These are phyloP conservation scores for Skeletonema grethae DNA, from an alignment of 108 stramenopile species.

Conservation along the genomic window DNA sequence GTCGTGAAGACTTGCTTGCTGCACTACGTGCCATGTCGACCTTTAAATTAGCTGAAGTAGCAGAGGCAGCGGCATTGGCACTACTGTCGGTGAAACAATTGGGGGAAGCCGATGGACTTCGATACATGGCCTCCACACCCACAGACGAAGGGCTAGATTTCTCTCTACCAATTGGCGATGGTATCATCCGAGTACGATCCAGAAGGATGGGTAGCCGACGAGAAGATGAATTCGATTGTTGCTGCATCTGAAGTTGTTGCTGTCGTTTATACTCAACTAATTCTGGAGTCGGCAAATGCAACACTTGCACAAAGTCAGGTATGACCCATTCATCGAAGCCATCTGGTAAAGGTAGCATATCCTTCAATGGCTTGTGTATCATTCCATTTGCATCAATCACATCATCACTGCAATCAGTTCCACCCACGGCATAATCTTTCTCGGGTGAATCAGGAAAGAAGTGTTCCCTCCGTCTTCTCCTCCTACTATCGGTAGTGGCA, in stretches of 20 bases:
- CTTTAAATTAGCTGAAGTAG: background rate
- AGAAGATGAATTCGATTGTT: background rate
- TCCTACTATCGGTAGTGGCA: background rate
- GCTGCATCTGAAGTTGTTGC: slow-evolving; percentile 2
- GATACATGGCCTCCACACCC: slow-evolving; percentile 52
- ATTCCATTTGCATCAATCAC: slow-evolving; percentile 19
- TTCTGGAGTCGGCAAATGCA: slow-evolving; percentile 51
- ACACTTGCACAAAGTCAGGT: slow-evolving; percentile 54
- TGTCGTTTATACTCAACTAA: slow-evolving; percentile 1
- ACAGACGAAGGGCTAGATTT: slow-evolving; percentile 27
- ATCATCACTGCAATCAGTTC: background rate
- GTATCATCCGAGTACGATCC: slow-evolving; percentile 31
- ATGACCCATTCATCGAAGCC: slow-evolving; percentile 76
- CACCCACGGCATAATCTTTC: background rate
- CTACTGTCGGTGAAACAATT: background rate
- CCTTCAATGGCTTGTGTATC: slow-evolving; percentile 12
- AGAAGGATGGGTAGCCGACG: slow-evolving; percentile 26
- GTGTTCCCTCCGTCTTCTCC: slow-evolving; percentile 20
- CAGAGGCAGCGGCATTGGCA: background rate
- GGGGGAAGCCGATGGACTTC: slow-evolving; percentile 25
- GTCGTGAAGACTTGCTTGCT: background rate
- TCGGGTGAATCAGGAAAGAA: slow-evolving; percentile 42
- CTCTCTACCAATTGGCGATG: slow-evolving; percentile 8
- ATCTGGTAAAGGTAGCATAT: slow-evolving; percentile 50
- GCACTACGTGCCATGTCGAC: background rate